phyloP scores from a whole-genome alignment of 1,284 basidiomycete species.

The Pulveroboletus sp. region DNA sequence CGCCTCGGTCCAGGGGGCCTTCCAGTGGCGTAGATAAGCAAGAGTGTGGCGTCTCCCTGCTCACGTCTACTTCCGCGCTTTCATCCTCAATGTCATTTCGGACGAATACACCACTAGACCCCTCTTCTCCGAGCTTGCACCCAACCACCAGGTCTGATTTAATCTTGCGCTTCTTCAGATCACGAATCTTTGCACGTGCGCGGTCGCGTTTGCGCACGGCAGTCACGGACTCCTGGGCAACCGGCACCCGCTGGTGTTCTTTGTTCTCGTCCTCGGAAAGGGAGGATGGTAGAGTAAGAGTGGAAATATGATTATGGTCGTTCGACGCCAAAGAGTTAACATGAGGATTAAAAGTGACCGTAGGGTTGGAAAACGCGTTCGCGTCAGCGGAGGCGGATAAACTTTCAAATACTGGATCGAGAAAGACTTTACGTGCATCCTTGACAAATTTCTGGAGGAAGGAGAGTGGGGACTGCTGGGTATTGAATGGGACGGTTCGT shows the following conservation, averaged over 20 bases:
- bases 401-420: slow-evolving; percentile 59
- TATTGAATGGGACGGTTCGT: slow-evolving; percentile 39
- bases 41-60: slow-evolving; percentile 19
- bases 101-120: slow-evolving; percentile 47
- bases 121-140: slow-evolving; percentile 36
- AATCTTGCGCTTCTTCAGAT: slow-evolving; percentile 57
- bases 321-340: slow-evolving; percentile 25
- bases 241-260: slow-evolving; percentile 37
- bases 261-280: slow-evolving; percentile 45
- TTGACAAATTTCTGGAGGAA: slow-evolving; percentile 63
- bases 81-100: slow-evolving; percentile 60
- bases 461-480: slow-evolving; percentile 52
- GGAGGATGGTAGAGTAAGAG: slow-evolving; percentile 27
- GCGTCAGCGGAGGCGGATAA: slow-evolving; percentile 32
- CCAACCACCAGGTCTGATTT: slow-evolving; percentile 25
- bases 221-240: slow-evolving; percentile 21
- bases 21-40: slow-evolving; percentile 17
- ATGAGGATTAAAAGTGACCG: slow-evolving; percentile 32
- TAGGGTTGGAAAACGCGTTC: slow-evolving; percentile 27
- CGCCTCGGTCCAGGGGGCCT: slow-evolving; percentile 2
- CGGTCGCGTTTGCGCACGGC: slow-evolving; percentile 42
- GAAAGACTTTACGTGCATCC: slow-evolving; percentile 48
- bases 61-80: slow-evolving; percentile 58
- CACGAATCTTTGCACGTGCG: slow-evolving; percentile 53
- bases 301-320: slow-evolving; percentile 24